Base-by-base conservation (phyloP, 768 basidiomycete species). In the Lyophyllum decastes region DNA sequence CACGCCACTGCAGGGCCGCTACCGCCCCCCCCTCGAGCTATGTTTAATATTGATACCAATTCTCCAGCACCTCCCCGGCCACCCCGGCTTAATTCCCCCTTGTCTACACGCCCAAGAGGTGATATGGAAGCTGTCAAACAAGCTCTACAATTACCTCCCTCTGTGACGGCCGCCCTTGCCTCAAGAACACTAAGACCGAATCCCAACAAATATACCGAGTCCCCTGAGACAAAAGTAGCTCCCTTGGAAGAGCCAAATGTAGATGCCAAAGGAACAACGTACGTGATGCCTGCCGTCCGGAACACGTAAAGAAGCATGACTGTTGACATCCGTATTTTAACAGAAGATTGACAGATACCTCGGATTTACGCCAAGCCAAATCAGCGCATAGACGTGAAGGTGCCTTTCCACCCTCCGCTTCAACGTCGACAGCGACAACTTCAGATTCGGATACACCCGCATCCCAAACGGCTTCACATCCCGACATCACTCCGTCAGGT, bases 1-100 rank as follows among this genome's bases (percentile, higher is more conserved):
- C 87, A 92, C 70, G 78, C 88, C 7, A 89, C 81, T 22, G 89
- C 89, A 41, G 87, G 88, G 4, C 89, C 90, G 47, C 77, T 89
- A 57, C 89, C 90, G 26, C 82, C 84, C 30, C 89, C 88, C 9
- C 88, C 89, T 2, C 77, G 85, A 57, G 79, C 85, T 19, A 70
- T 77, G 55, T 79, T 85, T 54, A 74, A 73, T 56, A 76, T 84
- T 30, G 74, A 80, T 49, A 56, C 74, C 6, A 73, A 75, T 12
- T 76, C 68, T 49, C 73, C 80, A 9, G 77, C 82, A 11, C 84
- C 86, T 22, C 86, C 87, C 57, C 82, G 84, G 38, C 86, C 86
- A 33, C 83, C 85, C 5, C 84, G 88, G 41, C 74, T 86, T 4
- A 78, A 83, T 62, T 85, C 86, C 12, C 86, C 87, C 22, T 70